A percentile compares a stretch with the other conserved stretches of the same genome.
These are phyloP conservation scores for Irpex lacteus DNA, from an alignment of 1,284 basidiomycete species.

Conservation along the genomic window DNA sequence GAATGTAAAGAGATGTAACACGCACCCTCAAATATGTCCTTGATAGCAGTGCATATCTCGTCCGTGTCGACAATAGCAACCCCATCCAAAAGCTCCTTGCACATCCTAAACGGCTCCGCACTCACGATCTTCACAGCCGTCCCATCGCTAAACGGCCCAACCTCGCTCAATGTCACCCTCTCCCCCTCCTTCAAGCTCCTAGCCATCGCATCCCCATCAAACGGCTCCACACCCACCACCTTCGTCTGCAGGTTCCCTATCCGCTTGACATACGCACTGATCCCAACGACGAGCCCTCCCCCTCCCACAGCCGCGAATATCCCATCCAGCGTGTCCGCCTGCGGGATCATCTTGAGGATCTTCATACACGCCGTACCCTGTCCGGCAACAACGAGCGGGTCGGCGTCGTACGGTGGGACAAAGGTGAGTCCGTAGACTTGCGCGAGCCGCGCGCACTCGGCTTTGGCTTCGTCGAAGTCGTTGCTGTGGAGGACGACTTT, in stretches of 20 bases:
- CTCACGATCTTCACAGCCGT: conserved; percentile 98
- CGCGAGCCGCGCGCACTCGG: conserved; percentile 88
- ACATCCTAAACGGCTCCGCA: conserved; percentile 92
- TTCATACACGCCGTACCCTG: conserved; percentile 97
- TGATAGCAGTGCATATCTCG: conserved; percentile 98
- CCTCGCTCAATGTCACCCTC: conserved; percentile 83
- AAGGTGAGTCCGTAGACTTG: conserved; percentile 78
- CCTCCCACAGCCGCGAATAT: conserved; percentile 94
- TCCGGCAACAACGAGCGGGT: conserved; percentile 95
- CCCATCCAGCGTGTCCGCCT: conserved; percentile 76
- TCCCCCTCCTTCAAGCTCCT: conserved; percentile 77
- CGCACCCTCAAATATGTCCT: conserved; percentile 96
- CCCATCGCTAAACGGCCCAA: conserved; percentile 97
- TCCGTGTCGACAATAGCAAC: conserved; percentile 91
- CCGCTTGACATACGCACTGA: conserved; percentile 91
- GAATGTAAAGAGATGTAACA: no score
- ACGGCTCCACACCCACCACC: conserved; percentile 92
- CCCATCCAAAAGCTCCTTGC: conserved; percentile 82
- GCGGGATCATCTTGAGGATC: conserved; percentile 82
- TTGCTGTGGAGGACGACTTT: conserved; percentile 90
- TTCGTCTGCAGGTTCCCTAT: conserved; percentile 85
- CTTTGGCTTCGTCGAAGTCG: conserved; percentile 97
- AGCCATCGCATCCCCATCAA: conserved; percentile 93
- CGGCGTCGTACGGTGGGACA: conserved; percentile 97
- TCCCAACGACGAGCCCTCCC: conserved; percentile 88